These are phyloP conservation scores for Candida tammaniensis DNA, from an alignment of 805 yeast species.

Conservation along the genomic window DNA sequence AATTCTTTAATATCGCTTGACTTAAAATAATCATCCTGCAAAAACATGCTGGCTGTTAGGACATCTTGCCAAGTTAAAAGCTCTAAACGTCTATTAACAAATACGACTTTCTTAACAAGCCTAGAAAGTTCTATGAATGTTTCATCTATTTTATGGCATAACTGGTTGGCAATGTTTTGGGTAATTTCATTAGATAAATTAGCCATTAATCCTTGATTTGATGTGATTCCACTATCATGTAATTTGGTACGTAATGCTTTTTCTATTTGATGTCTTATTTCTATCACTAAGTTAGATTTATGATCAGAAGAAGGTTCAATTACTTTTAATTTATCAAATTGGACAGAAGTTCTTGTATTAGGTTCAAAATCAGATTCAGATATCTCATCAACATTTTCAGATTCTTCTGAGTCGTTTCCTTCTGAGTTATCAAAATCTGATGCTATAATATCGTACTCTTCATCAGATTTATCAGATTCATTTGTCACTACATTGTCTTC, in stretches of 20 bases:
- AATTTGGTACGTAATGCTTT: slow-evolving; percentile 7
- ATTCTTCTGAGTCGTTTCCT: slow-evolving; percentile 32
- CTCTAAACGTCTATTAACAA: too few relatives aligned
- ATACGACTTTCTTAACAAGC: background rate
- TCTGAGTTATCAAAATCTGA: slow-evolving; percentile 29
- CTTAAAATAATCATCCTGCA: slow-evolving; percentile 8
- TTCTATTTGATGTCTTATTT: slow-evolving; percentile 13
- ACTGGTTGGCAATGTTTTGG: slow-evolving; percentile 6
- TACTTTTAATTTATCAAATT: too few relatives aligned
- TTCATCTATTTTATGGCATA: slow-evolving; percentile 7
- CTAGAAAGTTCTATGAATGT: slow-evolving; percentile 10
- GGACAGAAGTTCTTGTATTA: too few relatives aligned
- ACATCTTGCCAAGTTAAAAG: slow-evolving; percentile 28
- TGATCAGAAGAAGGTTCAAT: too few relatives aligned
- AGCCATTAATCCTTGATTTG: slow-evolving; percentile 6
- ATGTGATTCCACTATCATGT: background rate
- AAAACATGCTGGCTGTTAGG: slow-evolving; percentile 20
- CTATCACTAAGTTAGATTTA: slow-evolving; percentile 9
- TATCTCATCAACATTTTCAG: background rate
- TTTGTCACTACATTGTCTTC: background rate
- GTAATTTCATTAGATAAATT: slow-evolving; percentile 4
- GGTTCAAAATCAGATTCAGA: too few relatives aligned
- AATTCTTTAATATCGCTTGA: slow-evolving; percentile 12
- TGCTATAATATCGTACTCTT: slow-evolving; percentile 44
- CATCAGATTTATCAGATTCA: slow-evolving; percentile 29